Evolutionary conservation across 495 filamentous ascomycete species (phyloP), one percentile per base, ranked within the genome.

Genomic region (Aspergillus conjunctus): DNA sequence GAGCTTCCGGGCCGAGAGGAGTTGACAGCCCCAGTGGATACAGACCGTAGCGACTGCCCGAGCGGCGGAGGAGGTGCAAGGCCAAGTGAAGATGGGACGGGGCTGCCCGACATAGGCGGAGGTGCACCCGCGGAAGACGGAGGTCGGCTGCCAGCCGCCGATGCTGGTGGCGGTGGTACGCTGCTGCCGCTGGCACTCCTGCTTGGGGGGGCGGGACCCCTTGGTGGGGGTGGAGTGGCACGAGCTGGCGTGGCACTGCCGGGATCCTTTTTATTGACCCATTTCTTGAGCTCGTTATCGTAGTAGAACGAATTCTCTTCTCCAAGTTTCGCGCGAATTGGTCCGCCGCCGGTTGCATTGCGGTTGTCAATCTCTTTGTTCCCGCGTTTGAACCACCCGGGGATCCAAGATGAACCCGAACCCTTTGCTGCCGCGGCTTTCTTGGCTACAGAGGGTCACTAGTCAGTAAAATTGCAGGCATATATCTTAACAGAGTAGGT

Each of bases 281-380:
- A 99, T 69, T 93, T 91, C 81, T 95, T 95, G 56, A 96, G 81
- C 20, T 96, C 90, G 4, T 90, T 87, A 72, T 99, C 95, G 63
- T 93, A 99, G 63, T 92, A 88, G 76, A 99, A 98, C 11, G 85
- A 90, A 68, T 83, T 94, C 66, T 93, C 88, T 73, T 99, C 95
- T 59, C 95, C 95, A 30, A 99, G 86, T 69, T 99, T 98, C 51
- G 95, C 95, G 66, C 83, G 86, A 75, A 97, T 93, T 45, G 94
- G 92, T n/a, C 73, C 71, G 17, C 69, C 70, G 22, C 65, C 67
- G 44, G 6, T 43, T 21, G 85, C 84, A 61, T 87, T 86, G 7
- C 74, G 74, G 54, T 83, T 76, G 41, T 91, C 87, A 21, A 82
- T 77, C 43, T 91, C 87, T 70, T 92, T 91, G 68, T 89, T 91